Conservation (phyloP, 768 basidiomycete species). For the Russula sp. region DNA sequence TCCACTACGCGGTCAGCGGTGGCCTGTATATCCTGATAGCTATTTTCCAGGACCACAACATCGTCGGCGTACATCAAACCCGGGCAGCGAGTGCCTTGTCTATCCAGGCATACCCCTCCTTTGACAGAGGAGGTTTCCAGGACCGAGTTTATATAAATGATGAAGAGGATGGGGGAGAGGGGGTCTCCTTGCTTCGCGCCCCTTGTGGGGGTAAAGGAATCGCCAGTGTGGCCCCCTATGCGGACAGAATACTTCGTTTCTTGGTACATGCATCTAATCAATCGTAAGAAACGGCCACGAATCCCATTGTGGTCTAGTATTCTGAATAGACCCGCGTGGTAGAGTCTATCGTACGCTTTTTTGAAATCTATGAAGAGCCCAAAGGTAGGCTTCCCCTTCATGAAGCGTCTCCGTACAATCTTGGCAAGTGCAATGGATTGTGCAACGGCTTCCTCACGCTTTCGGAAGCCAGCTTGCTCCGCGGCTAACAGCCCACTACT, state of each 20-base stretch:
- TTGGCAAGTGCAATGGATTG: constrained; percentile 15
- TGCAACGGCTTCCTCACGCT: constrained; percentile 17
- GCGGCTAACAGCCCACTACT: neutral
- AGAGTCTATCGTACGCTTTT: constrained; percentile 19
- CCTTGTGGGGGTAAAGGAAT: neutral
- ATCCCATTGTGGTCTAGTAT: constrained; percentile 12
- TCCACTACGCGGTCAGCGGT: neutral
- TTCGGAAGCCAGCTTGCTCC: constrained; percentile 16
- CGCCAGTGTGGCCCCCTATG: neutral
- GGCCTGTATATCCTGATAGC: neutral
- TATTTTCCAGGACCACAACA: neutral
- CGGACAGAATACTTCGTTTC: neutral
- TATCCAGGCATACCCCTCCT: too few species aligned
- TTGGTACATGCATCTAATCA: neutral
- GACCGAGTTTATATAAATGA: constrained; percentile 12
- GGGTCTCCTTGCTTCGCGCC: constrained; percentile 19
- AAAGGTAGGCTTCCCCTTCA: neutral
- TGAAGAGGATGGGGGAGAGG: constrained; percentile 17
- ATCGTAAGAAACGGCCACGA: neutral
- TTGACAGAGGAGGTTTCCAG: too few species aligned
- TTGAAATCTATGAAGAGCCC: constrained; percentile 19
- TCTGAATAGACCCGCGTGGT: constrained; percentile 12
- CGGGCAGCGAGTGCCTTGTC: neutral
- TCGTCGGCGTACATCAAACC: neutral
- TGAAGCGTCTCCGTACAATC: constrained; percentile 7